These are phyloP conservation scores for Plasmodium vivax DNA, from an alignment of 169 alveolate genomes.

Conservation along the genomic window DNA sequence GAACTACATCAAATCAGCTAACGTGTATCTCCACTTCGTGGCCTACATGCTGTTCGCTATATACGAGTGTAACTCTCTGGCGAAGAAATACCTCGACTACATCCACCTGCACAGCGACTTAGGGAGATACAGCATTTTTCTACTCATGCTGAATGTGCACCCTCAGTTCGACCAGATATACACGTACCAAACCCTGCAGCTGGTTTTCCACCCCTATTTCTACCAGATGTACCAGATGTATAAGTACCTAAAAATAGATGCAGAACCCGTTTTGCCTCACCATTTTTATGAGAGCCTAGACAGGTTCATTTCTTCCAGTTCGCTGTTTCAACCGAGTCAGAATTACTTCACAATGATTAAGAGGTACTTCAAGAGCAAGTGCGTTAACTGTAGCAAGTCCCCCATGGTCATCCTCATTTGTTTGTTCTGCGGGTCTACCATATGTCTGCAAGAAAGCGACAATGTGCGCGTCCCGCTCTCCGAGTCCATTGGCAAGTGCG, in stretches of 20 bases:
- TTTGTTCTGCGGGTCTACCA: constrained; percentile 57
- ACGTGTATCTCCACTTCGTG: constrained; percentile 48
- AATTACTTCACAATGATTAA: constrained; percentile 60
- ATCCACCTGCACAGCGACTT: constrained; percentile 57
- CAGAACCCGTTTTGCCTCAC: constrained; percentile 36
- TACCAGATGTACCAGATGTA: constrained; percentile 49
- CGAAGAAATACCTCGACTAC: constrained; percentile 31
- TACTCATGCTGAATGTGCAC: constrained; percentile 37
- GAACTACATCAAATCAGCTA: constrained; percentile 50
- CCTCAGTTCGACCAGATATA: constrained; percentile 25
- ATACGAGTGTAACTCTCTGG: constrained; percentile 43
- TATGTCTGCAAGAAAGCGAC: constrained; percentile 43
- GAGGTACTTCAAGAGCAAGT: constrained; percentile 41
- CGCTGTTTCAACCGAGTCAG: constrained; percentile 51
- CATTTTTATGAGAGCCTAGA: constrained; percentile 52
- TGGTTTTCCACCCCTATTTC: constrained; percentile 56
- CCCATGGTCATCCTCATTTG: constrained; percentile 44
- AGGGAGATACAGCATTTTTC: constrained; percentile 32
- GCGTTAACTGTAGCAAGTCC: constrained; percentile 42
- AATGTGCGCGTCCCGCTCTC: constrained; percentile 14
- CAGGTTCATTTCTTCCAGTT: constrained; percentile 19
- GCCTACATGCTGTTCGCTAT: constrained; percentile 41
- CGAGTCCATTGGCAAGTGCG: constrained; percentile 55
- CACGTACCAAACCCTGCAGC: constrained; percentile 23
- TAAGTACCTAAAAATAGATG: constrained; percentile 58